phyloP scores from a whole-genome alignment of 78 protist genomes.

The slime mould (Dictyostelium discoideum) region DNA sequence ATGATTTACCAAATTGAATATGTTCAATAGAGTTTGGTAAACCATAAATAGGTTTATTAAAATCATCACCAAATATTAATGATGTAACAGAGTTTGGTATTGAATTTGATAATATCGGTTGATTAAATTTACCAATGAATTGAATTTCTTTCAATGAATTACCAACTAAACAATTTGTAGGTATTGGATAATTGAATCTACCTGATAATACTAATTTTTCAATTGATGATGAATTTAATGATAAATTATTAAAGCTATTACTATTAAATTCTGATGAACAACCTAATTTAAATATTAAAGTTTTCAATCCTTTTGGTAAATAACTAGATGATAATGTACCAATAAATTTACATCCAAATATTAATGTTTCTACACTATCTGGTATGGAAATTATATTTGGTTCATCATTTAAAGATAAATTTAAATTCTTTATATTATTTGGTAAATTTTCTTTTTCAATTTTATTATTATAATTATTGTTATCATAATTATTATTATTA shows the following conservation, averaged over 20 bases:
- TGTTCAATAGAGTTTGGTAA: background rate
- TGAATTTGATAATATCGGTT: background rate
- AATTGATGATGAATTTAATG: background rate
- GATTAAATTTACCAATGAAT: background rate
- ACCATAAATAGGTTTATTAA: background rate
- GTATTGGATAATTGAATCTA: background rate
- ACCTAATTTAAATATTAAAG: background rate
- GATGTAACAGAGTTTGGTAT: background rate
- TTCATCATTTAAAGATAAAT: constrained; percentile 1
- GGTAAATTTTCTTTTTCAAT: constrained; percentile 6
- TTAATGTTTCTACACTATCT: background rate
- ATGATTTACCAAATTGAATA: constrained; percentile 1
- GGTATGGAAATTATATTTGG: constrained; percentile 1
- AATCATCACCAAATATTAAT: background rate
- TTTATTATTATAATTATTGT: background rate
- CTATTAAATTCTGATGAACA: background rate
- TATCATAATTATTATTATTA: background rate
- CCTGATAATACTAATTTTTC: constrained; percentile 1
- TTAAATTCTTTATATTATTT: background rate
- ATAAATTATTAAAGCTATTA: background rate
- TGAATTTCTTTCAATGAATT: background rate
- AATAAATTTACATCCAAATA: background rate
- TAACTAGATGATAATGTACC: background rate
- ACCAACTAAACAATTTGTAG: background rate
- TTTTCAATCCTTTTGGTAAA: background rate